Base-by-base conservation (phyloP, 73 alveolate genomes). In the Paramecium pentaurelia region DNA sequence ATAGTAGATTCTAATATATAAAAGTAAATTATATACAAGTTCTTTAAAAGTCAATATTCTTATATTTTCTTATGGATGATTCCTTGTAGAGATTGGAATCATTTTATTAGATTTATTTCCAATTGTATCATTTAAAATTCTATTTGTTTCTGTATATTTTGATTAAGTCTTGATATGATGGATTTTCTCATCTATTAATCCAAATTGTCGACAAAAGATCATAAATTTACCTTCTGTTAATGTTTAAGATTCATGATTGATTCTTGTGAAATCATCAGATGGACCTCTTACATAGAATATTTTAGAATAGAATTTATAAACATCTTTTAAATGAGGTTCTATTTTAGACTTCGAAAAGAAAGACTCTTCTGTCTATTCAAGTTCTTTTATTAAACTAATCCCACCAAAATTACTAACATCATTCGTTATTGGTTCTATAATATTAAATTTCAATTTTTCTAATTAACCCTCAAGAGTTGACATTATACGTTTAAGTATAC, bases 361-460 rank as follows among this genome's bases (percentile, higher is more conserved):
- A 36, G 60, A 37, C 47, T 73, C 87, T 37, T 40, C 87, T 37
- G 71, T 22, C 10, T 44, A 32, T 47, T 80, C 91, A 12, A 80
- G 47, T 6, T 80, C 91, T 42, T 80, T 44, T 25, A 80, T 80
- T 80, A 80, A 49, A 42, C 77, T 45, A 5, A 80, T 80, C 4
- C 91, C 91, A 42, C 91, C 91, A 80, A 80, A 80, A 22, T 80
- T 80, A 32, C 91, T 80, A 9, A 45, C 54, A 47, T 80, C 87
- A 73, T 73, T 73, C 8, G 87, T 73, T 22, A 37, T 37, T 10
- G 58, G 58, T 73, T 73, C 58, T 73, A 73, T 73, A 6, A 34
- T 18, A 30, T 73, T 36, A 38, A 12, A 37, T 44, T 34, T 73
- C 32, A 73, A 38, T 73, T 73, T 73, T 36, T 73, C 87, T 44